Conservation (phyloP, 306 rosid species). For the Vigna mungo region DNA sequence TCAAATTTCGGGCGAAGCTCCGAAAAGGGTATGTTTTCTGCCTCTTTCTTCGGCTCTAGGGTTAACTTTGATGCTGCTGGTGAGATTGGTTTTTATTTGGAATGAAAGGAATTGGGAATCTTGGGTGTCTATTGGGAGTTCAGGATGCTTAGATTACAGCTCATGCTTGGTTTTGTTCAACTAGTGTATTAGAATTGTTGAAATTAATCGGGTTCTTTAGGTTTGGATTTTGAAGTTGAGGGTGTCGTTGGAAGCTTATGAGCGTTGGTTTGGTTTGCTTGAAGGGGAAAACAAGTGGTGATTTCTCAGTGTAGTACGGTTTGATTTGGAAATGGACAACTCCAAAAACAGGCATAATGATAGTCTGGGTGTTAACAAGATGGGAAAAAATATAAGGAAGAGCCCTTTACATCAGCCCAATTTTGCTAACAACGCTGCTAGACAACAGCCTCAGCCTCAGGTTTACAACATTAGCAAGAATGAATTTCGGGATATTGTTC, state of each 20-base stretch:
- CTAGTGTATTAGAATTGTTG: constrained; percentile 22
- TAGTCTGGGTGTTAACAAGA: constrained; percentile 83
- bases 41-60: constrained; percentile 49
- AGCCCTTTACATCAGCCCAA: constrained; percentile 92
- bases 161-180: constrained; percentile 28
- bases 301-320: constrained; percentile 39
- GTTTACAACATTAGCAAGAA: constrained; percentile 96
- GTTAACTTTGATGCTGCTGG: constrained; percentile 52
- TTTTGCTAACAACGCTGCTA: constrained; percentile 63
- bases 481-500: constrained; percentile 90
- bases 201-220: constrained; percentile 26
- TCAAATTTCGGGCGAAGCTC: constrained; percentile 20
- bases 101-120: constrained; percentile 33
- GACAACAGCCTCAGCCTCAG: constrained; percentile 97
- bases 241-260: constrained; percentile 46
- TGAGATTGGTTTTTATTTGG: constrained; percentile 32
- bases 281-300: constrained; percentile 34
- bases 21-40: constrained; percentile 57
- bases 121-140: constrained; percentile 25
- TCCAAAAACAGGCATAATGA: constrained; percentile 73
- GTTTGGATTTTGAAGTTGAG: constrained; percentile 15
- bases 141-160: constrained; percentile 40
- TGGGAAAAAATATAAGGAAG: constrained; percentile 91
- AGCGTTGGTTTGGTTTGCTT: constrained; percentile 51
- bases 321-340: constrained; percentile 66